Percentiles rank a stretch among this genome's conserved stretches.
These are phyloP conservation scores for Colletotrichum costaricense DNA, from an alignment of 2,329 filamentous ascomycete species.

Conservation along the genomic window DNA sequence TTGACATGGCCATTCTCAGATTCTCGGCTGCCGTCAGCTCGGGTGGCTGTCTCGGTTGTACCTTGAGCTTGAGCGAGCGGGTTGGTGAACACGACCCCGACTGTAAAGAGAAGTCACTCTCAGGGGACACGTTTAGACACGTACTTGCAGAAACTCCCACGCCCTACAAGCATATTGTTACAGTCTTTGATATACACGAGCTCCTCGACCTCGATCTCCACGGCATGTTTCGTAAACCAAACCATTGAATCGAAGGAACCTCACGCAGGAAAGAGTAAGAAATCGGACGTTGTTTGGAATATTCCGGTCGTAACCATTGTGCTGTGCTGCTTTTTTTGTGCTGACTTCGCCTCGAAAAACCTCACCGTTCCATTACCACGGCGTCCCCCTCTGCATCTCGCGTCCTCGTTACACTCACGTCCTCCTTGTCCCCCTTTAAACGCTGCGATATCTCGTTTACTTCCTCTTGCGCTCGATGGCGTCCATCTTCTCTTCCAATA, in stretches of 20 bases:
- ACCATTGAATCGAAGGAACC: neutral
- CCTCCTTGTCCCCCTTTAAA: neutral
- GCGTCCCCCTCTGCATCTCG: neutral
- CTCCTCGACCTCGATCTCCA: neutral
- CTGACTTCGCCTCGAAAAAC: slow-evolving; percentile 17
- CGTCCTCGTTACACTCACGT: neutral
- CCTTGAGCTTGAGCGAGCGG: neutral
- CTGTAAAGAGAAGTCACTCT: too few relatives aligned
- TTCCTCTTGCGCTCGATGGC: slow-evolving; percentile 74
- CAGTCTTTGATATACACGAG: neutral
- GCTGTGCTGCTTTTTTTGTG: slow-evolving; percentile 24
- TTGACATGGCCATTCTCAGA: neutral
- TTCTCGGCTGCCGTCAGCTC: neutral
- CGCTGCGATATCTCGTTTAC: slow-evolving; percentile 47
- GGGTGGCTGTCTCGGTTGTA: neutral
- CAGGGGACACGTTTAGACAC: neutral
- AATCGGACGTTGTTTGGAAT: neutral
- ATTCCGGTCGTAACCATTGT: slow-evolving; percentile 26
- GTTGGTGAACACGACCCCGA: too few relatives aligned
- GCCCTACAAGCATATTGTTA: neutral
- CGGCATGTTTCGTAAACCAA: neutral
- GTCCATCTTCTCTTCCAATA: slow-evolving; percentile 83
- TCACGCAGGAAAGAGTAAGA: neutral
- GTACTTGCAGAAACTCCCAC: neutral
- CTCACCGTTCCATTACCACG: slow-evolving; percentile 12